Base-by-base conservation (phyloP, 371 early-diverging fungal genomes). In the Rhizopus arrhizus region DNA sequence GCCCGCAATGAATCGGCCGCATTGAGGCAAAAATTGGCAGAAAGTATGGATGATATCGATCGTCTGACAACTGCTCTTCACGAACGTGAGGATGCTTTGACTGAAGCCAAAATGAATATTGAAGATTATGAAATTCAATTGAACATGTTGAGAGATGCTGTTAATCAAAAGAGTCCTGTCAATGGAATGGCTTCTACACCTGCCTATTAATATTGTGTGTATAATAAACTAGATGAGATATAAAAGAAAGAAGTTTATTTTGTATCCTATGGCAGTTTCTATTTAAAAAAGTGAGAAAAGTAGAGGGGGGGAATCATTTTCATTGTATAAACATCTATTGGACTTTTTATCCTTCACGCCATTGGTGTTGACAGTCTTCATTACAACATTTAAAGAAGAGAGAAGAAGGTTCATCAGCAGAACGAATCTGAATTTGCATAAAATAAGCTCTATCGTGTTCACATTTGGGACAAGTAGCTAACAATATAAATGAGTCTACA, bases 381-480 rank as follows among this genome's bases (percentile, higher is more conserved):
- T 84, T 85, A 59, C 85, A 85, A 63, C 92, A 91, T 68, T 90
- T 92, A 83, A 88, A 96, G 75, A 95, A 95, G 31, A 88, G 91
- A 12, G 95, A 88, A 82, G 87, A 90, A 32, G 98, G 97, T 76
- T 97, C 98, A 82, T 97, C 98, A 29, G 95, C 96, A 11, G 95
- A 94, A 56, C 98, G 90, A 42, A 93, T 95, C 77, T 97, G 96
- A 60, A 97, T 89, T 73, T 92, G 90, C 91, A 92, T 89, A 77
- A 88, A 96, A 79, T 90, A 94, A 1, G 97, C 97, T 31, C 89
- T 78, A 40, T 82, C 80, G 66, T 93, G 88, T 70, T 92, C 94
- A 80, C 97, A 97, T 56, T 91, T 90, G 9, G 93, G 93, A 73
- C 97, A 97, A 12, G 82, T 77, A 1, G 79, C 91, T 89, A 35